Base-by-base conservation (phyloP, 2,329 filamentous ascomycete genomes). In the Chalara sp. region DNA sequence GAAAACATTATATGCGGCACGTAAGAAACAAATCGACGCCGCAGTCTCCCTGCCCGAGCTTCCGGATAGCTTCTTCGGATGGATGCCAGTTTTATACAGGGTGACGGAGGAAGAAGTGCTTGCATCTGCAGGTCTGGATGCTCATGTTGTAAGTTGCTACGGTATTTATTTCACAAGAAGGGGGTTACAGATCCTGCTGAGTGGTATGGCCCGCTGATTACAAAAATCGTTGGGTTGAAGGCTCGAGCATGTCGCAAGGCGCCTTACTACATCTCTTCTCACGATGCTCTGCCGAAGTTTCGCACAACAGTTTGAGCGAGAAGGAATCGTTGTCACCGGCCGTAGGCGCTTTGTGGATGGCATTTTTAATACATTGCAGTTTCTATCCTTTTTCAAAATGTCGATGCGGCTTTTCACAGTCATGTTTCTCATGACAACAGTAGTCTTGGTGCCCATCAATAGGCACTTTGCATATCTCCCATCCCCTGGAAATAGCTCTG, bases 331-430 rank as follows among this genome's bases (percentile, higher is more conserved):
- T 21, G 3, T 21, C 21, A 21, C 21, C 21, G 21, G 21, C 21
- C 21, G 21, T 21, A 21, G 21, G 21, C 21, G 21, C 21, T 21
- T 21, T 21, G 21, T 21, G 21, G 21, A 21, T 21, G 3, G 21
- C 21, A 21, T 21, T 21, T 21, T 21, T 21, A 21, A 21, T 21
- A 21, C 21, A 21, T 21, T 3, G 21, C 62, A 81, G 79, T 96
- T 99, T 65, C 76, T 99, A 11, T 81, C 86, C 12, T 99, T 99
- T 70, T 97, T 96, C 76, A 95, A 91, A 67, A 93, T 97, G 82
- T 86, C 92, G 10, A 87, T 90, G 58, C 88, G 86, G 55, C 86
- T 96, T 59, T 84, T 97, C 47, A 72, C 80, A 12, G 72, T 87
- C 47, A 86, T 95, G 61, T 80, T 93, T 51, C 81, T 96, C 67